Evolutionary conservation across 2,329 filamentous ascomycete genomes (phyloP).

Genomic region (Hymenoscyphus fructigenus): DNA sequence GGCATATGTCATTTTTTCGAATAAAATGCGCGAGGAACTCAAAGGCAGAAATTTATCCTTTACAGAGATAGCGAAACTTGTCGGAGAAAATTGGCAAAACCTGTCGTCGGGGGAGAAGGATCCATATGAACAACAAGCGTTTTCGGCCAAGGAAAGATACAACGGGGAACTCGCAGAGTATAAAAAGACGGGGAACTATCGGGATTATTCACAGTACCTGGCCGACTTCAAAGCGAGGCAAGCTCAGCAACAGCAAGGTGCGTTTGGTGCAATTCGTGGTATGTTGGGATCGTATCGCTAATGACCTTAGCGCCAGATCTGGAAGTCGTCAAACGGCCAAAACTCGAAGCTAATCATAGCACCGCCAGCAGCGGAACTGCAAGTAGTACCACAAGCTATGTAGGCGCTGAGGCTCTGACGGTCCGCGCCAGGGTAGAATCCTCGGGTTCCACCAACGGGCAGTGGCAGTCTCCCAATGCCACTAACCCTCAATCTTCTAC

Average conservation of each 20-base stretch:
- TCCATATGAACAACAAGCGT: constrained; percentile 69
- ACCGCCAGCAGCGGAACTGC: constrained; percentile 28
- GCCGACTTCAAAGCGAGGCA: constrained; percentile 78
- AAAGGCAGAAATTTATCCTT: constrained; percentile 77
- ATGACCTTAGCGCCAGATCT: constrained; percentile 22
- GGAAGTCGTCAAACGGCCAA: constrained; percentile 35
- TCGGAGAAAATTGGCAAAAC: constrained; percentile 80
- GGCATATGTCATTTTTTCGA: constrained; percentile 83
- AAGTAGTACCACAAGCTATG: constrained; percentile 28
- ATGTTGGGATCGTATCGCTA: background rate
- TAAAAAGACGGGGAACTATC: constrained; percentile 72
- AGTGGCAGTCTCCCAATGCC: constrained; percentile 24
- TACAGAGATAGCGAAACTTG: constrained; percentile 79
- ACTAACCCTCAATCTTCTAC: constrained; percentile 16
- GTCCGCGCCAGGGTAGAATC: constrained; percentile 27
- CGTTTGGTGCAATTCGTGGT: background rate
- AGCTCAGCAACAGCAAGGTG: constrained; percentile 55
- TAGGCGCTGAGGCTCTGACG: constrained; percentile 19
- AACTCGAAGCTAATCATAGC: constrained; percentile 32
- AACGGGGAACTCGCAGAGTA: constrained; percentile 71
- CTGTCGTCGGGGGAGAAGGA: constrained; percentile 67
- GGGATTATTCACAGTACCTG: constrained; percentile 69
- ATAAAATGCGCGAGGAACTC: constrained; percentile 76
- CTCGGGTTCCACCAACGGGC: constrained; percentile 22
- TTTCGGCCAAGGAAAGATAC: constrained; percentile 73